A percentile compares a stretch with the other conserved stretches of the same genome.
These are phyloP conservation scores for Fusarium ramigenum DNA, from an alignment of 2,329 filamentous ascomycete genomes.

Conservation along the genomic window DNA sequence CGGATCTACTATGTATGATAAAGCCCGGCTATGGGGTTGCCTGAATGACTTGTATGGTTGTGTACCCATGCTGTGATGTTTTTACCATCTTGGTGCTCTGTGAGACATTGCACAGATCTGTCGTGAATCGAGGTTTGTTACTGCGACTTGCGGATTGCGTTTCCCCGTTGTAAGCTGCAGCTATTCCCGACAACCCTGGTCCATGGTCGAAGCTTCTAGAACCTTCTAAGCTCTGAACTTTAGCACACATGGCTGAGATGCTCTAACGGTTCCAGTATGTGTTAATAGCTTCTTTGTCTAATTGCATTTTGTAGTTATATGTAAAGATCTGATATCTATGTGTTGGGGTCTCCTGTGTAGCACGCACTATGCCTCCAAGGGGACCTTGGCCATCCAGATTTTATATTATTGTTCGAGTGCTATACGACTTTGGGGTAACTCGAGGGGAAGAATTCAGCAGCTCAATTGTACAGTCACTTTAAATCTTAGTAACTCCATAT, in stretches of 20 bases:
- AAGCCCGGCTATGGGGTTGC: background rate
- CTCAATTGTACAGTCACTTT: background rate
- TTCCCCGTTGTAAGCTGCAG: conserved; percentile 17
- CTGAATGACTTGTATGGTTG: background rate
- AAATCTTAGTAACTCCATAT: background rate
- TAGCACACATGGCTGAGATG: background rate
- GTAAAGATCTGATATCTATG: background rate
- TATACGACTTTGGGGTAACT: background rate
- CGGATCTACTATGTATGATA: background rate
- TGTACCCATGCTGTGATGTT: background rate
- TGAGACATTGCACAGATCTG: background rate
- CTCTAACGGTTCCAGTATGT: background rate
- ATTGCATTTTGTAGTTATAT: background rate
- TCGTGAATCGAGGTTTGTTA: background rate
- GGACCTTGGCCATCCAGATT: background rate
- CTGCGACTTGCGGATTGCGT: conserved; percentile 5
- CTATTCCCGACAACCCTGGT: conserved; percentile 24
- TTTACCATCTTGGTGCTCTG: background rate
- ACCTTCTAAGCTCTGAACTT: conserved; percentile 29
- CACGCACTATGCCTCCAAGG: background rate
- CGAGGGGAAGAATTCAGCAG: background rate
- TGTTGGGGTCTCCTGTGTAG: background rate
- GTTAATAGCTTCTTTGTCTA: background rate
- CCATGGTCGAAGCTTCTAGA: conserved; percentile 42
- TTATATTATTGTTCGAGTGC: background rate